Conservation (phyloP, 1,284 basidiomycete species). For the Ganoderma leucocontextum region DNA sequence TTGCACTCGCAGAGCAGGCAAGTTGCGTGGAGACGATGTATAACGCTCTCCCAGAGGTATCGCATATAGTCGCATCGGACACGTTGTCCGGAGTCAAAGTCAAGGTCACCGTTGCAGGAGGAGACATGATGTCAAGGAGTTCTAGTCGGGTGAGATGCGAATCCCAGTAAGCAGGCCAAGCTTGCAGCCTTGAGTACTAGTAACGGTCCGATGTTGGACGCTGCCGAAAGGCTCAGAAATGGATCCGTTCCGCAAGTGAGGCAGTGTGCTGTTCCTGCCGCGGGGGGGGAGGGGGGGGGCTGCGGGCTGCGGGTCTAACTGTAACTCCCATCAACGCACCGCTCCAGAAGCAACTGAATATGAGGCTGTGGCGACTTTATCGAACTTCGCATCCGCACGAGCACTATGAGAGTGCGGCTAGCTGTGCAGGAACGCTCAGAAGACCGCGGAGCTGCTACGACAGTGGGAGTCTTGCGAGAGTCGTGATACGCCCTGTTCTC, state of each 20-base stretch:
- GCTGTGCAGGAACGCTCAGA: background rate
- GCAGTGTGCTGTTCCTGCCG: background rate
- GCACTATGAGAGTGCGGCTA: background rate
- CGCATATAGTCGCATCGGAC: slow-evolving; percentile 49
- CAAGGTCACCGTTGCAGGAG: slow-evolving; percentile 32
- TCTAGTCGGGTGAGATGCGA: background rate
- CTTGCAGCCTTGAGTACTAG: background rate
- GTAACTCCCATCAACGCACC: no score
- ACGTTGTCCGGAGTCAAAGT: slow-evolving; percentile 51
- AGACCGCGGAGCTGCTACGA: background rate
- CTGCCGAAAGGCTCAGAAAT: background rate
- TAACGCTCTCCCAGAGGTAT: slow-evolving; percentile 21
- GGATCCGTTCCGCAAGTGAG: background rate
- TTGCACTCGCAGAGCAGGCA: background rate
- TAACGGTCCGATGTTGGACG: background rate
- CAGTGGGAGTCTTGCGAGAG: background rate
- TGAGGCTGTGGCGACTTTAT: background rate
- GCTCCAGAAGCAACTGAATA: background rate
- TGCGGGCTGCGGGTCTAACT: background rate
- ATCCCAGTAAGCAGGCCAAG: background rate
- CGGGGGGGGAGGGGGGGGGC: no score
- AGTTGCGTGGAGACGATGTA: slow-evolving; percentile 1
- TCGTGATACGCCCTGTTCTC: background rate
- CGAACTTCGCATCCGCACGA: background rate
- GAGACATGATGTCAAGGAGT: background rate